Evolutionary conservation across 2,329 filamentous ascomycete species (phyloP).

Genomic region (Aspergillus sclerotialis): DNA sequence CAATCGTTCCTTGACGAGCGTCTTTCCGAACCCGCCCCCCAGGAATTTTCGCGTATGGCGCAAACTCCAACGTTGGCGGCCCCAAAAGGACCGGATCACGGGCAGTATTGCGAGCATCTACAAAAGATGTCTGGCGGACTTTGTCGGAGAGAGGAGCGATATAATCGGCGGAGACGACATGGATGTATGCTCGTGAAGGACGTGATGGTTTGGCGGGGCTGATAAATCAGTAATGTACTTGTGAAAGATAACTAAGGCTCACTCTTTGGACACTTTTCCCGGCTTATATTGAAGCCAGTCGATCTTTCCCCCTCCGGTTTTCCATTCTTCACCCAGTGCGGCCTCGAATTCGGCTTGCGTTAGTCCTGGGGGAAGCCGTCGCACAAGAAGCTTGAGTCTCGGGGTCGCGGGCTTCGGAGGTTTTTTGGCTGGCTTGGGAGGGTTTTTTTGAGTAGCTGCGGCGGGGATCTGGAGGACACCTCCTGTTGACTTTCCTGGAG

Average conservation of each 20-base stretch:
- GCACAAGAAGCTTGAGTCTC: conserved; percentile 76
- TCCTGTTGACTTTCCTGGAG: conserved; percentile 35
- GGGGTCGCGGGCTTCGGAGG: conserved; percentile 42
- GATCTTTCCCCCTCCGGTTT: conserved; percentile 67
- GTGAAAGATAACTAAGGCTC: conserved; percentile 25
- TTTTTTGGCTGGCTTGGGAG: conserved; percentile 40
- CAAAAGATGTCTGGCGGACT: conserved; percentile 64
- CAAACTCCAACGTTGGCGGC: conserved; percentile 72
- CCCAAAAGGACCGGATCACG: conserved; percentile 67
- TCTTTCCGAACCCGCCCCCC: conserved; percentile 68
- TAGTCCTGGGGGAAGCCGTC: conserved; percentile 78
- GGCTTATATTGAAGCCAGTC: conserved; percentile 72
- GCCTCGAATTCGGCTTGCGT: conserved; percentile 69
- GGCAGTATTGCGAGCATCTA: conserved; percentile 72
- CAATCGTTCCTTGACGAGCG: conserved; percentile 85
- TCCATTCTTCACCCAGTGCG: conserved; percentile 74
- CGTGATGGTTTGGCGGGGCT: conserved; percentile 79
- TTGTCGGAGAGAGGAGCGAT: conserved; percentile 61
- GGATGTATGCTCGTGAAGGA: conserved; percentile 74
- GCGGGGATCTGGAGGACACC: conserved; percentile 48
- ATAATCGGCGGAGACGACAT: conserved; percentile 65
- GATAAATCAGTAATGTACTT: not conserved
- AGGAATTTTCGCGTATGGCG: conserved; percentile 77
- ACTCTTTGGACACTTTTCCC: conserved; percentile 82
- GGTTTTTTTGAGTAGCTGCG: conserved; percentile 40